These are phyloP conservation scores for Cryptosporidium andersoni DNA, from an alignment of 169 alveolate genomes.

Conservation along the genomic window DNA sequence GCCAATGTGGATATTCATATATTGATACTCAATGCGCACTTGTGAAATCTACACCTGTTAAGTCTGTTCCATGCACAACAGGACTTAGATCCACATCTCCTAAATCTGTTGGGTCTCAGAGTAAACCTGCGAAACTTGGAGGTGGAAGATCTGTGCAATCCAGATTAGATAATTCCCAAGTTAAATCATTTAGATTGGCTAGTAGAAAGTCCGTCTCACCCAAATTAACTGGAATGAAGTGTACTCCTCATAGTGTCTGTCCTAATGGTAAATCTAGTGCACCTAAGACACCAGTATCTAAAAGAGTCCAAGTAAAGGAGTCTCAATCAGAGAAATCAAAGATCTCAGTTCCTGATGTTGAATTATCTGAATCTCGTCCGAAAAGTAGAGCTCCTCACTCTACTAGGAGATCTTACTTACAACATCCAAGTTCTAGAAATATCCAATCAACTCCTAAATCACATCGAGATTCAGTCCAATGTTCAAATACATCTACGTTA, in stretches of 20 bases:
- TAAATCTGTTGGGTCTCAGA: slow-evolving; percentile 17
- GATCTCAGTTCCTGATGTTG: not conserved
- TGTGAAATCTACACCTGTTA: slow-evolving; percentile 34
- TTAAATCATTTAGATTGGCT: not conserved
- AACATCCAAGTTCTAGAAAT: not conserved
- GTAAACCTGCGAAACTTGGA: slow-evolving; percentile 37
- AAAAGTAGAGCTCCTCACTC: not conserved
- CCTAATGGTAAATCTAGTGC: slow-evolving; percentile 44
- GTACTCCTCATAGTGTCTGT: slow-evolving; percentile 44
- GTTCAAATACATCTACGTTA: slow-evolving; percentile 3
- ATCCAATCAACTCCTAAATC: not conserved
- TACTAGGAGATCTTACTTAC: slow-evolving; percentile 9
- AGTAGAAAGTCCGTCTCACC: slow-evolving; percentile 39
- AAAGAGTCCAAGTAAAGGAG: not conserved
- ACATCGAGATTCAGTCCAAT: not conserved
- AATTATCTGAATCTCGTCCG: slow-evolving; percentile 3
- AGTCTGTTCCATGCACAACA: slow-evolving; percentile 9
- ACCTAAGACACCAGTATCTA: not conserved
- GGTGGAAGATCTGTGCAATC: slow-evolving; percentile 47
- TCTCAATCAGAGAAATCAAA: not conserved
- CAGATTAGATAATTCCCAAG: slow-evolving; percentile 7
- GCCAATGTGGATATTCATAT: slow-evolving; percentile 48
- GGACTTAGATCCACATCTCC: slow-evolving; percentile 40
- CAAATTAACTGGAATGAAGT: slow-evolving; percentile 46
- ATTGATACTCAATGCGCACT: slow-evolving; percentile 44